Evolutionary conservation across 305 asterid genomes (phyloP).

Genomic region (Solanum hybrid): DNA sequence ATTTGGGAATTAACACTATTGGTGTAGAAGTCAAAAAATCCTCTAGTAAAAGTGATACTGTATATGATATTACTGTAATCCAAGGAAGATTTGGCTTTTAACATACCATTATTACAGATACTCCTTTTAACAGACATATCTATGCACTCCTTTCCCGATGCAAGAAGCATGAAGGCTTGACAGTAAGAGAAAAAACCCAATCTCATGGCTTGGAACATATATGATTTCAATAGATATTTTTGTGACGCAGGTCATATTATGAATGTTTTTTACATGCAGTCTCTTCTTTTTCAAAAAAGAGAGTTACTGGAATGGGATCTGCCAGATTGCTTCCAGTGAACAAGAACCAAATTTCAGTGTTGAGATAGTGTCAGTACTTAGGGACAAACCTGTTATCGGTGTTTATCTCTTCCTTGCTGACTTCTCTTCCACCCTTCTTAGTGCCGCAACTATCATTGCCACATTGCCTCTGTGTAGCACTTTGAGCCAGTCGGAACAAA

Average conservation of each 20-base stretch:
- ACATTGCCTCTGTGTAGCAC: slow-evolving; percentile 65
- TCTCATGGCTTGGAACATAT: neutral
- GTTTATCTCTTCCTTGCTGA: slow-evolving; percentile 27
- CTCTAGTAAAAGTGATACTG: neutral
- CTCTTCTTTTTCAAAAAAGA: neutral
- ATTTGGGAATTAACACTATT: neutral
- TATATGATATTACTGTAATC: neutral
- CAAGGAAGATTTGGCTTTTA: neutral
- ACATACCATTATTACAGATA: neutral
- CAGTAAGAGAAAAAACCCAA: neutral
- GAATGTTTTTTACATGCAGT: neutral
- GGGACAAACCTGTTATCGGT: slow-evolving; percentile 53
- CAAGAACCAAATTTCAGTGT: neutral
- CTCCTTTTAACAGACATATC: neutral
- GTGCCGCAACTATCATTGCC: slow-evolving; percentile 39
- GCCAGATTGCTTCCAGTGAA: neutral
- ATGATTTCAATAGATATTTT: neutral
- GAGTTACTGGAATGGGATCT: too few relatives aligned
- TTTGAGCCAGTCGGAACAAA: slow-evolving; percentile 74
- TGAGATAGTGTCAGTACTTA: neutral
- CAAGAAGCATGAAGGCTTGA: neutral
- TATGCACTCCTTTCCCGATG: neutral
- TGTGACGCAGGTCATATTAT: neutral
- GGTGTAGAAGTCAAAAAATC: neutral
- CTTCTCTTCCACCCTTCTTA: slow-evolving; percentile 36